These are phyloP conservation scores for Celoporthe dispersa DNA, from an alignment of 2,329 filamentous ascomycete genomes.

Conservation along the genomic window DNA sequence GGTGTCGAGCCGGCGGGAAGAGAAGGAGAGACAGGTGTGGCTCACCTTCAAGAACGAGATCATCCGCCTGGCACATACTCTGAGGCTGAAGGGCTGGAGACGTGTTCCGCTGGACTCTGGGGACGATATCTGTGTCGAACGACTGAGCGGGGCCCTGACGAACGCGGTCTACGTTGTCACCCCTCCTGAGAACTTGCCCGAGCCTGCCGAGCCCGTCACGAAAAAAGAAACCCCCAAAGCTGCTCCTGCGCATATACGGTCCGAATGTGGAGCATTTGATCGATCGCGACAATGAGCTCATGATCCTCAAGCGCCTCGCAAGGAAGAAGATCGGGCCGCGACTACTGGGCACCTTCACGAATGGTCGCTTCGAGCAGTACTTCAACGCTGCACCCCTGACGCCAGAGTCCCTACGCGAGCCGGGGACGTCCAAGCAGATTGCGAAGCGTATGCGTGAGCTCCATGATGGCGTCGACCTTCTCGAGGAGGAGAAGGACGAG, in stretches of 20 bases:
- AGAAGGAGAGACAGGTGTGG: constrained; percentile 80
- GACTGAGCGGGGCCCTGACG: constrained; percentile 88
- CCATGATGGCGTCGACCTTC: constrained; percentile 88
- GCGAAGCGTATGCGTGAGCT: constrained; percentile 97
- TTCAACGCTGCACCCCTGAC: constrained; percentile 85
- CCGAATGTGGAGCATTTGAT: constrained; percentile 96
- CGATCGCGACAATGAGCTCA: constrained; percentile 86
- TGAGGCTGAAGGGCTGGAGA: constrained; percentile 90
- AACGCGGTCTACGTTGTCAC: constrained; percentile 96
- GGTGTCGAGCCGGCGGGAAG: constrained; percentile 50
- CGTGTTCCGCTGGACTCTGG: constrained; percentile 75
- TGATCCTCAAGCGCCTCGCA: constrained; percentile 82
- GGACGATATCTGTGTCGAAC: constrained; percentile 70
- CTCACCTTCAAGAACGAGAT: constrained; percentile 90
- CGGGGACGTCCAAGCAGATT: constrained; percentile 87
- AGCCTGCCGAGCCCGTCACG: constrained; percentile 38
- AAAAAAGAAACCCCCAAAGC: constrained; percentile 60
- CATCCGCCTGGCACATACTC: constrained; percentile 83
- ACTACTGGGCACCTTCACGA: constrained; percentile 87
- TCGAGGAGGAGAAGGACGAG: constrained; percentile 74
- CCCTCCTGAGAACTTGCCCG: constrained; percentile 69
- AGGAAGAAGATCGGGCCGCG: constrained; percentile 93
- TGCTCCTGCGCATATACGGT: constrained; percentile 90
- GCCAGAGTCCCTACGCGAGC: constrained; percentile 73
- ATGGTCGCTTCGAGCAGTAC: constrained; percentile 95